Evolutionary conservation across 306 rosid species (phyloP).

Genomic region (Leucaena leucocephala): DNA sequence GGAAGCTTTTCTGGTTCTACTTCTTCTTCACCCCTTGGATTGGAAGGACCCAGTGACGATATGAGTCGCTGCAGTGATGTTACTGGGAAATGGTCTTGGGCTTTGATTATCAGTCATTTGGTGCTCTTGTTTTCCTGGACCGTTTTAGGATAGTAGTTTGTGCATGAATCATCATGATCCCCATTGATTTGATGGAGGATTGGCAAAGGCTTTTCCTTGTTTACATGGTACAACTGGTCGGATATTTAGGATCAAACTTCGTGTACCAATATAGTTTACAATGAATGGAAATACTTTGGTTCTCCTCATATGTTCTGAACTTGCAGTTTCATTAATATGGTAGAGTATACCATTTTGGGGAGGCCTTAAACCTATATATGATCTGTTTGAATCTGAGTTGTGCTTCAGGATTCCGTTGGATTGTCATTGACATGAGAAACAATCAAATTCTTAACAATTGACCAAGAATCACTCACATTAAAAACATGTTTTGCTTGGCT

Average conservation of each 20-base stretch:
- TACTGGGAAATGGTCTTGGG: slow-evolving; percentile 54
- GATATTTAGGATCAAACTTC: slow-evolving; percentile 34
- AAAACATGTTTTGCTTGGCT: background rate
- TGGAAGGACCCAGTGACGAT: slow-evolving; percentile 53
- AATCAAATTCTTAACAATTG: background rate
- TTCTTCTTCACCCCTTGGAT: slow-evolving; percentile 50
- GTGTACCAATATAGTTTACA: slow-evolving; percentile 19
- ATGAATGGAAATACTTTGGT: slow-evolving; percentile 24
- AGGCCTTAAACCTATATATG: too few relatives aligned
- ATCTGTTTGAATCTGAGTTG: too few relatives aligned
- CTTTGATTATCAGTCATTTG: slow-evolving; percentile 44
- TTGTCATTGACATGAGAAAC: background rate
- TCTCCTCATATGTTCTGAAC: slow-evolving; percentile 1
- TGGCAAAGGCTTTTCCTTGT: slow-evolving; percentile 31
- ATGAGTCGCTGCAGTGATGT: slow-evolving; percentile 48
- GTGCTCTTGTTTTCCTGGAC: slow-evolving; percentile 27
- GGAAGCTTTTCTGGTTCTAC: slow-evolving; percentile 55
- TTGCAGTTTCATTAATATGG: background rate
- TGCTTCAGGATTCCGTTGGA: background rate
- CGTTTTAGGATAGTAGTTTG: slow-evolving; percentile 20
- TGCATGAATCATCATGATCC: background rate
- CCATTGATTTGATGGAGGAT: slow-evolving; percentile 30
- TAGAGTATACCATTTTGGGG: background rate
- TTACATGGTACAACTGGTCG: slow-evolving; percentile 15
- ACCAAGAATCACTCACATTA: background rate